Evolutionary conservation across 164 flowering plant species (phyloP), one percentile per base, ranked within the genome.

Genomic region (Nymphaea colorata): DNA sequence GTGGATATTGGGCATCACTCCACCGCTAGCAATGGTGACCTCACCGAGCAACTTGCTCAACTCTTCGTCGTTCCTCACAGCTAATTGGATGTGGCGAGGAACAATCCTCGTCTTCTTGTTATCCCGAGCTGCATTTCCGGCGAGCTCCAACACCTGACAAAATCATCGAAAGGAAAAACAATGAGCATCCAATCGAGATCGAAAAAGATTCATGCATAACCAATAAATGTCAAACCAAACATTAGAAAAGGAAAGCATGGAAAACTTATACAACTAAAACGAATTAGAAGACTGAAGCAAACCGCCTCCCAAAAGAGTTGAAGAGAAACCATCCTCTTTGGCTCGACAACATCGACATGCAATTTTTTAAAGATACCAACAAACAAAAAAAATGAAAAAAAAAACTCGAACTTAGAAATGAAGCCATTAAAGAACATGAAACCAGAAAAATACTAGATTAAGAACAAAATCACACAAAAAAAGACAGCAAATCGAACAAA

Each of bases 1-100:
- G 79, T 90, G 97, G 57, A 90, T 90, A 79, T 90, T 90, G 16
- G 96, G 96, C 91, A 90, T 86, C 43, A 88, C 96, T 47, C 96
- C 97, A 15, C 97, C 94, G 67, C 87, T 88, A 10, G 97, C 97
- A 63, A 90, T 90, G 0, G 97, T 90, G 6, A 90, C 97, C 59
- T 83, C 82, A 0, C 97, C 97, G 3, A 90, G 82, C 64, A 90
- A 83, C 76, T 87, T 87, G 82, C 96, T 88, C 17, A 88, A 76
- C 71, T 88, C 96, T 72, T 90, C 96, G 42, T 90, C 97, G 66
- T 90, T 90, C 64, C 97, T 73, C 69, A 88, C 97, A 0, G 94
- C 97, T 11, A 90, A 71, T 59, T 90, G 97, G 8, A 90, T 77
- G 68, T 80, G 80, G 62, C 80, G 66, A 2, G 80, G 80, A 12